Evolutionary conservation across 2,329 filamentous ascomycete genomes (phyloP).

Genomic region (Alternaria hordeiaustralica): DNA sequence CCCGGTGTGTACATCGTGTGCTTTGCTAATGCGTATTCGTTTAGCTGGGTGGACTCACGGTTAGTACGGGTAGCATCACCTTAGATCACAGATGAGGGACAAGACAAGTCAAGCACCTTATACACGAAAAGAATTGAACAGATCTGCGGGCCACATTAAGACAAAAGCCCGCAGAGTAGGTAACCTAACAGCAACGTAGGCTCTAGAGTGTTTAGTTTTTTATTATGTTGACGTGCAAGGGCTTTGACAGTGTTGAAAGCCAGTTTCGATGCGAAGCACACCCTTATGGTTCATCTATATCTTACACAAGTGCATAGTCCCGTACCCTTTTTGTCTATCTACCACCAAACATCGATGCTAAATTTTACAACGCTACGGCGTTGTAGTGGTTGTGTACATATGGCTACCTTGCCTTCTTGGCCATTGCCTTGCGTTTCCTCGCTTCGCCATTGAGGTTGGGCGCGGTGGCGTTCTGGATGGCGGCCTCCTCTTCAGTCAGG

Average conservation of each 20-base stretch:
- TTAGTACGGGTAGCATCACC: not conserved
- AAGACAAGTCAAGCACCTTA: not conserved
- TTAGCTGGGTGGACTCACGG: not conserved
- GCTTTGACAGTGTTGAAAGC: not conserved
- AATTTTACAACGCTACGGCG: not conserved
- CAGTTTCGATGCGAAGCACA: not conserved
- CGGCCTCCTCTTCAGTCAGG: conserved; percentile 47
- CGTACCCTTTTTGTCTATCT: conserved; percentile 1
- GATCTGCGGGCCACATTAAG: not conserved
- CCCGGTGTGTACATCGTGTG: not conserved
- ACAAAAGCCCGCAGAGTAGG: not conserved
- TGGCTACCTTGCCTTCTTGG: conserved; percentile 32
- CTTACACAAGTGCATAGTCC: conserved; percentile 1
- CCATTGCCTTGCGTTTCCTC: conserved; percentile 48
- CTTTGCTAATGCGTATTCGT: not conserved
- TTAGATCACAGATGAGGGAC: not conserved
- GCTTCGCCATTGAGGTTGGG: conserved; percentile 55
- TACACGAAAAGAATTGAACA: not conserved
- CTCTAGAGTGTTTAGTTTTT: not conserved
- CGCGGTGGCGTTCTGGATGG: conserved; percentile 52
- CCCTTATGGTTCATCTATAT: not conserved
- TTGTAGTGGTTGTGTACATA: not conserved
- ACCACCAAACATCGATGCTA: not conserved
- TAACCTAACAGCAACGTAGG: not conserved
- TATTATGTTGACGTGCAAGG: too few relatives aligned